phyloP scores from a whole-genome alignment of 768 basidiomycete species.

The Kwoniella botswanensis region DNA sequence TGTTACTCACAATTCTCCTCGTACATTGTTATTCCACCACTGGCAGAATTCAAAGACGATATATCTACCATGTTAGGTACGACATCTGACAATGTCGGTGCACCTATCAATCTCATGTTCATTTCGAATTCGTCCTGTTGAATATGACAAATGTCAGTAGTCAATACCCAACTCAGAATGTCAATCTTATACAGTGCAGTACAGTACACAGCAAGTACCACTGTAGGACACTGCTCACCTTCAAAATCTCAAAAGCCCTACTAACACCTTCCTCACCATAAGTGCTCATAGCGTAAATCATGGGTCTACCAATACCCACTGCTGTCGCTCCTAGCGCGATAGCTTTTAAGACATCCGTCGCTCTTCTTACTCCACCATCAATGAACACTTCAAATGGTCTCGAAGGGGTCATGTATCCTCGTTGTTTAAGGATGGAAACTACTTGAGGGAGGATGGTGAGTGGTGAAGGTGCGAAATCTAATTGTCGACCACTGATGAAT shows the following conservation, averaged over 20 bases:
- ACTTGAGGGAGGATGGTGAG: constrained; percentile 90
- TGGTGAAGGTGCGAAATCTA: constrained; percentile 72
- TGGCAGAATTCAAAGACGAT: constrained; percentile 67
- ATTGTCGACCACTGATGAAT: constrained; percentile 29
- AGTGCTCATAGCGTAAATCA: constrained; percentile 56
- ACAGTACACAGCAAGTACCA: neutral
- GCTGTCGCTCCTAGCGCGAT: constrained; percentile 88
- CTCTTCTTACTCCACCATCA: constrained; percentile 92
- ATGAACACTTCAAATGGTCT: constrained; percentile 79
- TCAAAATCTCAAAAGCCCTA: constrained; percentile 75
- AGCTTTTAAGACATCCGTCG: constrained; percentile 87
- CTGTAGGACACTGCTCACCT: constrained; percentile 28
- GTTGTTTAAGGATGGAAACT: constrained; percentile 69
- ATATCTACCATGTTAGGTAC: constrained; percentile 89
- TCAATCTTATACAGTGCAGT: neutral
- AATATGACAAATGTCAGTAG: neutral
- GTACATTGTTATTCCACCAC: constrained; percentile 72
- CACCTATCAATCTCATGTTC: constrained; percentile 92
- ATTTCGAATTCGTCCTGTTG: constrained; percentile 93
- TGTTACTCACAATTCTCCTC: constrained; percentile 75
- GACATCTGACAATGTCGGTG: constrained; percentile 76
- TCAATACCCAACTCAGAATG: neutral
- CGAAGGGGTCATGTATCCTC: constrained; percentile 64
- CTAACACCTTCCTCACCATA: constrained; percentile 89
- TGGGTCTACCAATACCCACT: constrained; percentile 66